Evolutionary conservation across 2,329 filamentous ascomycete genomes (phyloP).

Genomic region (Fusarium compactum): DNA sequence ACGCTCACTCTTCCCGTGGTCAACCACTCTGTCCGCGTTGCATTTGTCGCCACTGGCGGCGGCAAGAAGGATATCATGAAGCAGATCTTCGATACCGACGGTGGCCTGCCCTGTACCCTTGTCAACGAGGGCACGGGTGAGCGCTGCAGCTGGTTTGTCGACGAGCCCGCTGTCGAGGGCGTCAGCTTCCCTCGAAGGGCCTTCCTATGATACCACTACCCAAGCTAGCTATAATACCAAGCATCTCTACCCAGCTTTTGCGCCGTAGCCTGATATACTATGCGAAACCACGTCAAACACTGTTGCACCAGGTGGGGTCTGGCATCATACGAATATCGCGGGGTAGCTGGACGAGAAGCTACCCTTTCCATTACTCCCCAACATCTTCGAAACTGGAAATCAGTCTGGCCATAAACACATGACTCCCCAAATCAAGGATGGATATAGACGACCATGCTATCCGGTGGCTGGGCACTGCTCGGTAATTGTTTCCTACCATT

Average conservation of each 20-base stretch:
- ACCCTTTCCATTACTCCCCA: constrained; percentile 4
- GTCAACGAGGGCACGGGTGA: constrained; percentile 88
- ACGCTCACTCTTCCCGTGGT: constrained; percentile 94
- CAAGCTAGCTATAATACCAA: constrained; percentile 27
- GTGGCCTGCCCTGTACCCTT: constrained; percentile 84
- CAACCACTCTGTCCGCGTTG: constrained; percentile 85
- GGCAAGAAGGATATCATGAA: constrained; percentile 94
- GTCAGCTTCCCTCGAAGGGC: constrained; percentile 84
- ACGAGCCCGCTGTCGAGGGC: constrained; percentile 85
- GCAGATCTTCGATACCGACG: constrained; percentile 86
- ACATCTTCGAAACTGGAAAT: not conserved
- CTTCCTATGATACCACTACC: constrained; percentile 57
- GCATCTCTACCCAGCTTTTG: constrained; percentile 15
- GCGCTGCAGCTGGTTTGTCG: constrained; percentile 95
- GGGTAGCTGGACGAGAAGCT: constrained; percentile 35
- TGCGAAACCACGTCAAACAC: constrained; percentile 17
- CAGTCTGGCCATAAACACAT: constrained; percentile 2
- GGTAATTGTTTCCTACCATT: constrained; percentile 6
- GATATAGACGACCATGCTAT: constrained; percentile 19
- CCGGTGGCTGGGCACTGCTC: not conserved
- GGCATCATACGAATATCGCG: constrained; percentile 33
- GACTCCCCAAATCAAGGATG: constrained; percentile 4
- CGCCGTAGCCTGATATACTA: constrained; percentile 22
- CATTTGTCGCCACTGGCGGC: constrained; percentile 89
- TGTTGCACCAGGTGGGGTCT: constrained; percentile 16